Evolutionary conservation across 169 alveolate species (phyloP).

Genomic region (Eimeria nieschulzi): DNA sequence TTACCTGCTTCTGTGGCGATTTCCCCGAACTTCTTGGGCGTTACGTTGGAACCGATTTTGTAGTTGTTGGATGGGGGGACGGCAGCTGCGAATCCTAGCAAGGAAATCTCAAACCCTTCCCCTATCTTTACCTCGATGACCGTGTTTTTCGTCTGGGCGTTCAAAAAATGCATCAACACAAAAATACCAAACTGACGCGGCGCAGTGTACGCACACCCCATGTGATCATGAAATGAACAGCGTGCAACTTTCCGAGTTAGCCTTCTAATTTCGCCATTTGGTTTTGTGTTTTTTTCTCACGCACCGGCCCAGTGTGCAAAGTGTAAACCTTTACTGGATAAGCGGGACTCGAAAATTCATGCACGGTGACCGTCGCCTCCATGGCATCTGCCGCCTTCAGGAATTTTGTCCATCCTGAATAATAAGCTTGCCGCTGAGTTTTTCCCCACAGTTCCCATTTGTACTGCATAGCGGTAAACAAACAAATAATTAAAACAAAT

Average conservation of each 20-base stretch:
- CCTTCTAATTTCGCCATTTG: too few species aligned
- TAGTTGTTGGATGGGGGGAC: not conserved
- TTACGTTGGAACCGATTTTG: slow-evolving; percentile 25
- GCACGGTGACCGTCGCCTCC: not conserved
- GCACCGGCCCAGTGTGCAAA: slow-evolving; percentile 35
- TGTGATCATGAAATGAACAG: too few species aligned
- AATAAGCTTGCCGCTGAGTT: slow-evolving; percentile 23
- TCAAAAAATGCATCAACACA: too few species aligned
- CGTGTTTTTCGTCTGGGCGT: slow-evolving; percentile 15
- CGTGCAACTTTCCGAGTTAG: too few species aligned
- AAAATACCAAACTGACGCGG: too few species aligned
- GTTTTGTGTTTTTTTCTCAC: not conserved
- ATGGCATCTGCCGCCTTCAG: slow-evolving; percentile 22
- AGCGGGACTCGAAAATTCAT: not conserved
- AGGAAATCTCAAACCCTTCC: not conserved
- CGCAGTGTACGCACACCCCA: too few species aligned
- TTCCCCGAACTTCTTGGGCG: slow-evolving; percentile 39
- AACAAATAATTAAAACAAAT: not conserved
- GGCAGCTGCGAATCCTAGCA: slow-evolving; percentile 1
- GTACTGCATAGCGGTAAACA: not conserved
- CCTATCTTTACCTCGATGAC: not conserved
- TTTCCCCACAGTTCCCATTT: slow-evolving; percentile 38
- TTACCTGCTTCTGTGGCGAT: slow-evolving; percentile 20
- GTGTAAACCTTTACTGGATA: not conserved
- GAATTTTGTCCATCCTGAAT: slow-evolving; percentile 19